phyloP scores from a whole-genome alignment of 495 filamentous ascomycete genomes.

The Penicillium goetzii region DNA sequence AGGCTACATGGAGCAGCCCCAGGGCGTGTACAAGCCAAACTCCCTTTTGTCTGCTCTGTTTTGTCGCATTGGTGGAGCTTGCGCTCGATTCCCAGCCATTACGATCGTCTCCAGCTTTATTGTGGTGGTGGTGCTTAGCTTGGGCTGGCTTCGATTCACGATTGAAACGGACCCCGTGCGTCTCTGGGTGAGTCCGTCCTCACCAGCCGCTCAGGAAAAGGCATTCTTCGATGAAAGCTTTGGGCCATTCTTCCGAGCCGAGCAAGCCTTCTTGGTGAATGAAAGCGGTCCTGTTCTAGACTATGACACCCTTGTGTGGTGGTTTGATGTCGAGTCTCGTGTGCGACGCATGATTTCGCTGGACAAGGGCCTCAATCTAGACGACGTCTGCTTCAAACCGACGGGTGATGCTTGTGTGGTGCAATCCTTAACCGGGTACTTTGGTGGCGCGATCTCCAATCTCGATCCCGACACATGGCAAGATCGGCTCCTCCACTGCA shows the following conservation, averaged over 20 bases:
- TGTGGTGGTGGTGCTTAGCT: slow-evolving; percentile 72
- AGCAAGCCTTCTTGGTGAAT: slow-evolving; percentile 93
- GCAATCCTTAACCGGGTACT: slow-evolving; percentile 87
- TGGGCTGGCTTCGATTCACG: slow-evolving; percentile 84
- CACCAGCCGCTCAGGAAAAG: slow-evolving; percentile 89
- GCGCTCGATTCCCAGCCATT: slow-evolving; percentile 80
- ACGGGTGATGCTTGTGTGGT: slow-evolving; percentile 89
- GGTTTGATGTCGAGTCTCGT: slow-evolving; percentile 85
- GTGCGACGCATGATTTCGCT: slow-evolving; percentile 70
- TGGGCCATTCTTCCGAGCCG: slow-evolving; percentile 91
- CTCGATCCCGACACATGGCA: slow-evolving; percentile 71
- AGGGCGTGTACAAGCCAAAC: slow-evolving; percentile 76
- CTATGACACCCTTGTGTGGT: slow-evolving; percentile 89
- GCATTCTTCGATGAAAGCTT: slow-evolving; percentile 93
- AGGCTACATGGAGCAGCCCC: slow-evolving; percentile 69
- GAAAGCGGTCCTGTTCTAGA: slow-evolving; percentile 77
- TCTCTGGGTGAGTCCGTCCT: slow-evolving; percentile 93
- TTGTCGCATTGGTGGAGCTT: slow-evolving; percentile 75
- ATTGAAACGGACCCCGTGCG: slow-evolving; percentile 89
- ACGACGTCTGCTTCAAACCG: slow-evolving; percentile 93
- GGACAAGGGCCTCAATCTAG: slow-evolving; percentile 63
- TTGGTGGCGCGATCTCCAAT: slow-evolving; percentile 64
- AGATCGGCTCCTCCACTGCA: slow-evolving; percentile 67
- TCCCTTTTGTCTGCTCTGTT: slow-evolving; percentile 77
- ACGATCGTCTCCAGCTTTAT: slow-evolving; percentile 75